Conservation (phyloP, 2,329 filamentous ascomycete genomes). For the Orbilia quercus region DNA sequence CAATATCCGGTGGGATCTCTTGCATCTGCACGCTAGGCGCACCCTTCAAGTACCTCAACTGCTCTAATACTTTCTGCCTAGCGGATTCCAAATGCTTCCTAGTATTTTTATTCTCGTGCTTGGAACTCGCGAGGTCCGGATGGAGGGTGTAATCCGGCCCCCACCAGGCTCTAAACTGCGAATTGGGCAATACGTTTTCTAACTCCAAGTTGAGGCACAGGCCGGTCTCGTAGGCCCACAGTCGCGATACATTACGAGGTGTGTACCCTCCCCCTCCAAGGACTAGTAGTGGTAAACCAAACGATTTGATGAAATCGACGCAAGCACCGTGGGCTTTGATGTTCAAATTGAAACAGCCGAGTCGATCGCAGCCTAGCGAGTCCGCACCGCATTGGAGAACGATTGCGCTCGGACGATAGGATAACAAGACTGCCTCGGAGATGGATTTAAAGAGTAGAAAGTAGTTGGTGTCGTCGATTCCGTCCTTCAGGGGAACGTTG, state of each 20-base stretch:
- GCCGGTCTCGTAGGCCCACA: constrained; percentile 75
- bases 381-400: constrained; percentile 77
- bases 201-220: constrained; percentile 72
- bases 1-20: constrained; percentile 63
- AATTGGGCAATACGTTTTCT: constrained; percentile 76
- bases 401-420: constrained; percentile 74
- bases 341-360: constrained; percentile 77
- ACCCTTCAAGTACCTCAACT: constrained; percentile 83
- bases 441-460: constrained; percentile 76
- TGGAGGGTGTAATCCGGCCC: constrained; percentile 87
- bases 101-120: constrained; percentile 81
- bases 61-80: constrained; percentile 81
- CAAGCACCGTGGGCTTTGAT: constrained; percentile 78
- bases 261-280: constrained; percentile 77
- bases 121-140: constrained; percentile 84
- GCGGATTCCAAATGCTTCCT: constrained; percentile 80
- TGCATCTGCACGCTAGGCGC: constrained; percentile 89
- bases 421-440: constrained; percentile 76
- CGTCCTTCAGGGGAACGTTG: constrained; percentile 76
- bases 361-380: constrained; percentile 73
- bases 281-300: constrained; percentile 73
- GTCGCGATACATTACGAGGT: constrained; percentile 73
- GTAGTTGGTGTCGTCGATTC: constrained; percentile 75
- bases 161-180: constrained; percentile 90
- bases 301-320: constrained; percentile 76